phyloP scores from a whole-genome alignment of 2,329 filamentous ascomycete genomes.

The Phaeosphaeria sp. region DNA sequence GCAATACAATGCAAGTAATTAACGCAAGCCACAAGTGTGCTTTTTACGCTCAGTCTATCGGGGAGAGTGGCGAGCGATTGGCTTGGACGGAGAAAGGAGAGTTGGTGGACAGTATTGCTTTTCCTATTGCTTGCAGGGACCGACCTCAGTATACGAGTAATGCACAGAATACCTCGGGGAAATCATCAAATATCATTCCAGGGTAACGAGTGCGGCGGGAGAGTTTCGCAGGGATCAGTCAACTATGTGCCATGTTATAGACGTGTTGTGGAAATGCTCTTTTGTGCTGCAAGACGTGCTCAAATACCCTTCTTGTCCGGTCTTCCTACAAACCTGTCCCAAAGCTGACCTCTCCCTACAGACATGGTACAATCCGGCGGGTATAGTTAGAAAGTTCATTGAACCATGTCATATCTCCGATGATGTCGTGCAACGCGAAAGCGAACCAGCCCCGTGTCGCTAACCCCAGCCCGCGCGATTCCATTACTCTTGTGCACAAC shows the following conservation, averaged over 20 bases:
- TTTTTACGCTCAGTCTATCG: neutral
- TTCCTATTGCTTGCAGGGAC: neutral
- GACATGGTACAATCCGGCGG: neutral
- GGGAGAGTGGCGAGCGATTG: neutral
- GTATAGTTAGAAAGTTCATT: neutral
- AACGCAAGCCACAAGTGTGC: neutral
- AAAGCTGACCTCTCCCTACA: neutral
- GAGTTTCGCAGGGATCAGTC: neutral
- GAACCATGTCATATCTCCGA: neutral
- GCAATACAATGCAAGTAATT: neutral
- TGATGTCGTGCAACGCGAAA: constrained; percentile 10
- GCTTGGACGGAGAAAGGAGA: neutral
- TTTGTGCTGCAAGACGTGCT: neutral
- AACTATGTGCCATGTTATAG: neutral
- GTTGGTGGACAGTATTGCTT: neutral
- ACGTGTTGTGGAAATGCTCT: neutral
- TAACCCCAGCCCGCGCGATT: constrained; percentile 20
- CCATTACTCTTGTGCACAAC: constrained; percentile 10
- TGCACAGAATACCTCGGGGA: neutral
- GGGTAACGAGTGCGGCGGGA: neutral
- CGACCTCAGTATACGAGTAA: neutral
- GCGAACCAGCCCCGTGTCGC: constrained; percentile 12
- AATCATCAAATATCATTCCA: neutral
- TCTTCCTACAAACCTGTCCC: neutral
- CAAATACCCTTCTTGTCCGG: neutral